Base-by-base conservation (phyloP, 352 stramenopile genomes). In the Pseudoperonospora humuli region DNA sequence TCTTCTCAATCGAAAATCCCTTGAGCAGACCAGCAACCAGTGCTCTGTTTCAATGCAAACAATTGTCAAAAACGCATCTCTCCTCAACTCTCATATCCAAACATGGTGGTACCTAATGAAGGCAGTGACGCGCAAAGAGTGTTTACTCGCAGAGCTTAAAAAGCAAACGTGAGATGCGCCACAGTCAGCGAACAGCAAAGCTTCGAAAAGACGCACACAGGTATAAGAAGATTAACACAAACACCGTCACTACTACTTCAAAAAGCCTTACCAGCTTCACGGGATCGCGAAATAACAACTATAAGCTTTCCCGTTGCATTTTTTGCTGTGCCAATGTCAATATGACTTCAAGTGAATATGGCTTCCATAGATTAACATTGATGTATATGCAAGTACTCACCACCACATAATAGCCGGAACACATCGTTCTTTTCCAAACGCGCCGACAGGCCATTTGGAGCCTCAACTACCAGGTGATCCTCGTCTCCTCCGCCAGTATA, bases 131-230 rank as follows among this genome's bases (percentile, higher is more conserved):
- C 69, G 56, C 19, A 57, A 26, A 7, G 52, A 64, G 18, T 68
- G 64, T 32, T 47, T 52, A n/a, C 33, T 61, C 1, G 48, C 57
- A 6, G 75, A 73, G 32, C 64, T 83, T 35, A 85, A 37, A 38
- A 67, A 87, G 35, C 79, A 73, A 10, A 87, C 65, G 17, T 74
- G 70, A 19, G 59, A 36, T 14, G 62, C 51, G 9, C 70, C 75
- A 26, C 64, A 69, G 5, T 57, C 58, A 5, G 70, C 60, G 52
- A 87, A 50, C 39, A 80, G 57, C 50, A 63, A 61, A 21, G 67
- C 75, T 85, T 27, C 10, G 21, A 4, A 44, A 31, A 38, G 17
- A 27, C 17, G 25, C 35, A 27, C 5, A 8, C 7, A 26, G 29
- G 9, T 33, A 34, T 45, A 41, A 39, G 3, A 6, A 43, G 10